phyloP scores from a whole-genome alignment of 768 basidiomycete genomes.

The Pleurotus citrinopileatus region DNA sequence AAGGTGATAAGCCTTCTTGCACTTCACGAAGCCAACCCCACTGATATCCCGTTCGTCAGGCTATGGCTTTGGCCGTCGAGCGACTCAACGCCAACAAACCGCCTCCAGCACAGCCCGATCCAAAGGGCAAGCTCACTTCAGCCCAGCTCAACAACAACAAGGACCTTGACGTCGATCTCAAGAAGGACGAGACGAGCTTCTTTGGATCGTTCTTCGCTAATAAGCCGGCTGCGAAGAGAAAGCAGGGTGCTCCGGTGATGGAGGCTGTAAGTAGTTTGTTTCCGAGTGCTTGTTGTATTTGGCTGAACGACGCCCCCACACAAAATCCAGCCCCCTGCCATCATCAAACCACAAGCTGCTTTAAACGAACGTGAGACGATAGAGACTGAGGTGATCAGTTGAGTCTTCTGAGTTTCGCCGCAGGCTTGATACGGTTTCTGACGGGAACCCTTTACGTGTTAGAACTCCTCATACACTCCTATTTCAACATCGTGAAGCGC shows the following conservation, averaged over 20 bases:
- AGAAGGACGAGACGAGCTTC: slow-evolving; percentile 89
- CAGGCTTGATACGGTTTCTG: background rate
- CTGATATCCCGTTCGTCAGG: slow-evolving; percentile 37
- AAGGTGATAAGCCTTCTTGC: slow-evolving; percentile 43
- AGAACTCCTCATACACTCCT: slow-evolving; percentile 96
- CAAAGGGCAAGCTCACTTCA: slow-evolving; percentile 64
- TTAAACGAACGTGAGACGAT: slow-evolving; percentile 93
- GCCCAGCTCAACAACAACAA: slow-evolving; percentile 86
- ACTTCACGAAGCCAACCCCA: background rate
- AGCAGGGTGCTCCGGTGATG: slow-evolving; percentile 51
- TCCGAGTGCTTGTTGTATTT: background rate
- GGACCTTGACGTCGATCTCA: slow-evolving; percentile 88
- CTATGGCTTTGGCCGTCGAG: slow-evolving; percentile 85
- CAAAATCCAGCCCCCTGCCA: slow-evolving; percentile 55
- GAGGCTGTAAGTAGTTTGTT: slow-evolving; percentile 34
- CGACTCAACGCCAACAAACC: slow-evolving; percentile 82
- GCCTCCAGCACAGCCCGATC: slow-evolving; percentile 53
- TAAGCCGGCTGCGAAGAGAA: slow-evolving; percentile 51
- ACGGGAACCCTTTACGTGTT: slow-evolving; percentile 7
- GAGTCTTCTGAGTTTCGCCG: slow-evolving; percentile 2
- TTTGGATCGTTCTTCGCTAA: slow-evolving; percentile 94
- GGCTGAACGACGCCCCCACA: background rate
- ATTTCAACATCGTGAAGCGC: slow-evolving; percentile 97
- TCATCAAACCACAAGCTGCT: slow-evolving; percentile 88
- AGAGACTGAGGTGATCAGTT: slow-evolving; percentile 99